phyloP scores from a whole-genome alignment of 148 eudicot species.

The Chenopodium formosanum region DNA sequence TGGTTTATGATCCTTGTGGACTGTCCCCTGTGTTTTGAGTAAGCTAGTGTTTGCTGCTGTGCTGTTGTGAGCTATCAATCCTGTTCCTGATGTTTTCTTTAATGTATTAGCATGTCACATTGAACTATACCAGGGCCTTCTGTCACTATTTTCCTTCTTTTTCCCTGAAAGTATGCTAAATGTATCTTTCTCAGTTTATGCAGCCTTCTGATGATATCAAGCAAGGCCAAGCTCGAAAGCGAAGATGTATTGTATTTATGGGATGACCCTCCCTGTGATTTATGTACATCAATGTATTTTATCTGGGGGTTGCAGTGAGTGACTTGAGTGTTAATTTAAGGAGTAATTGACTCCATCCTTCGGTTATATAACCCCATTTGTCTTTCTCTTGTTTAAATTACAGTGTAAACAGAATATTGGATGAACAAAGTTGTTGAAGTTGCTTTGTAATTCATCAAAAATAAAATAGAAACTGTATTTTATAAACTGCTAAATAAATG shows the following conservation, averaged over 20 bases:
- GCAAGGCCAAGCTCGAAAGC: constrained; percentile 36
- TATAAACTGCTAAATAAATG: neutral
- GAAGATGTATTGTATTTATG: constrained; percentile 50
- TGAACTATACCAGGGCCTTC: neutral
- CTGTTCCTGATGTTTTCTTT: neutral
- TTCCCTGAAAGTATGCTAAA: constrained; percentile 2
- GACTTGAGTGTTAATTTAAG: neutral
- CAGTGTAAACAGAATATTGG: neutral
- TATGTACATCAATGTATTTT: constrained; percentile 29
- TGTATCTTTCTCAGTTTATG: constrained; percentile 1
- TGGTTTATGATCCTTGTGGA: neutral
- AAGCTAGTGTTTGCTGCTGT: neutral
- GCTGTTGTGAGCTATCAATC: neutral
- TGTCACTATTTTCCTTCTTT: neutral
- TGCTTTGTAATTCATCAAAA: neutral
- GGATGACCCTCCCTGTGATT: constrained; percentile 26
- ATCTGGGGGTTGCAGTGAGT: neutral
- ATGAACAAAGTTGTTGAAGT: constrained; percentile 6
- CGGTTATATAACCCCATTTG: neutral
- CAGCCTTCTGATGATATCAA: constrained; percentile 50
- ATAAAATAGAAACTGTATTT: constrained; percentile 15
- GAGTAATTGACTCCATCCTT: neutral
- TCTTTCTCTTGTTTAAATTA: neutral
- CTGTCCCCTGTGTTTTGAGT: neutral
- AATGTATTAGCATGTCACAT: neutral